Evolutionary conservation across 345 rosid species (phyloP).

Genomic region (Syzygium aromaticum): DNA sequence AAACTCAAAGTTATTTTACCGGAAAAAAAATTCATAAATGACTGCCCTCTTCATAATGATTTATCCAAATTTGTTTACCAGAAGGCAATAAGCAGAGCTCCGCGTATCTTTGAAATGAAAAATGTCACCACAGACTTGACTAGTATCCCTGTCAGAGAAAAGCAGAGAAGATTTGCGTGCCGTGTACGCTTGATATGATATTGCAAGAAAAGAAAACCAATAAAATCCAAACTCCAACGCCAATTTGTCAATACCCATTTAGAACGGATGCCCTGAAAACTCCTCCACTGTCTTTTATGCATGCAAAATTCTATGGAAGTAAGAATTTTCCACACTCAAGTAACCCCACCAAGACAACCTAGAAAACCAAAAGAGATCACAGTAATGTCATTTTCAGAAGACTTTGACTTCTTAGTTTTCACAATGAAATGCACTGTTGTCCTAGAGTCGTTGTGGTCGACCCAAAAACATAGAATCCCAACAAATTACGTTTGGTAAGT

Average conservation of each 20-base stretch:
- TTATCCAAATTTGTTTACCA: no score
- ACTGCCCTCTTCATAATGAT: no score
- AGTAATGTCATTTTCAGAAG: neutral
- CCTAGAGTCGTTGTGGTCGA: neutral
- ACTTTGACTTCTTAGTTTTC: neutral
- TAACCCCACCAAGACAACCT: no score
- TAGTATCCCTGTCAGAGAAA: neutral
- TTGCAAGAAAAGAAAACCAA: neutral
- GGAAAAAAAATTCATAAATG: no score
- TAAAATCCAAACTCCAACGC: neutral
- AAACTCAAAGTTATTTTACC: no score
- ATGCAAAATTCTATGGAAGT: neutral
- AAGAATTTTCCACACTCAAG: neutral
- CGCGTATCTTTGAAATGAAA: neutral
- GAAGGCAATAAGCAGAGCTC: neutral
- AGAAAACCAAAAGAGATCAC: no score
- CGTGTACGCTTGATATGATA: neutral
- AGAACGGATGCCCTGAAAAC: neutral
- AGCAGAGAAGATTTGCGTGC: neutral
- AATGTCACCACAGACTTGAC: neutral
- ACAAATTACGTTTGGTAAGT: rapidly evolving
- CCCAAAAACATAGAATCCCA: neutral
- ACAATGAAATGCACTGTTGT: neutral
- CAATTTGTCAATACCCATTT: neutral
- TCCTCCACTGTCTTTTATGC: neutral